Base-by-base conservation (phyloP, 495 filamentous ascomycete species). In the Peziza echinospora region DNA sequence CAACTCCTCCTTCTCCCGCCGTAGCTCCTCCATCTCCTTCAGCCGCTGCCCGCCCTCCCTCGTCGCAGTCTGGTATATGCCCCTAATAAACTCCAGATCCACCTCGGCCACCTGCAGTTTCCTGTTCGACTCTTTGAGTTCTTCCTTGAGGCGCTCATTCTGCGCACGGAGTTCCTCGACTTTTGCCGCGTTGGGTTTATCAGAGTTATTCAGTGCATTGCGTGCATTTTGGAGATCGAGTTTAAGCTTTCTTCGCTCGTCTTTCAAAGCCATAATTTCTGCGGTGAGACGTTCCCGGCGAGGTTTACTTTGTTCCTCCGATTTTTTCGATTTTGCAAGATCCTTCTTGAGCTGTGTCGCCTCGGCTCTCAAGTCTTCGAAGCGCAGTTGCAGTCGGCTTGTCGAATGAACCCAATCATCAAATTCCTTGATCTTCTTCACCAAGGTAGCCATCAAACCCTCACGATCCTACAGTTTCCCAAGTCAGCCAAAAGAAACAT, bases 21-120 rank as follows among this genome's bases (percentile, higher is more conserved):
- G 56, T 9, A 80, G 64, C n/a, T 60, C 60, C 9, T 64, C 58
- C 28, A 67, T 64, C 59, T 80, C 73, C 21, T 60, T 62, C 13
- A 58, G 58, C 16, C 71, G 60, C 30, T 74, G 69, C 13, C 61
- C 64, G 8, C 68, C 68, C 0, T 63, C 61, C 13, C 62, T 73
- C 11, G 76, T 79, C 0, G 76, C 74, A 26, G 66, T 63, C 45
- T 82, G 76, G 49, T 83, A 84, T 26, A 71, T 65, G 16, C 67
- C 63, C 40, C 76, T 70, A 26, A 65, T 65, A 56, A 76, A 83
- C 11, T 80, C 78, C 21, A 62, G 53, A 10, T 77, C 71, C 13
- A 53, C 60, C 24, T 64, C 52, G 0, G 49, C 25, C n/a, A 23
- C 46, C 4, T 54, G 49, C n/a, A 64, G 11, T 26, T 67, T 71